These are phyloP conservation scores for Corchorus olitorius DNA, from an alignment of 345 rosid species.

Conservation along the genomic window DNA sequence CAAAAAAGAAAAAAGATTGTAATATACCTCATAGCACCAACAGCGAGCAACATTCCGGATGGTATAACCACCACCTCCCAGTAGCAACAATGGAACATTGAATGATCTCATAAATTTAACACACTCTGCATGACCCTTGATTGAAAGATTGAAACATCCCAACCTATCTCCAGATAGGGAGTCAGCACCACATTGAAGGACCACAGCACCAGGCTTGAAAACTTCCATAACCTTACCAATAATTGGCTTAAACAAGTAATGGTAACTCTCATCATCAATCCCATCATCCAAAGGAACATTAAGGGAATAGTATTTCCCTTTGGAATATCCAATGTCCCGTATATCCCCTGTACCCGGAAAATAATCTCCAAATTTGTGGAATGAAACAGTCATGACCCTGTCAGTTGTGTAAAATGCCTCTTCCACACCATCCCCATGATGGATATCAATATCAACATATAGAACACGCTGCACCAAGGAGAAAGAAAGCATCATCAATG, in stretches of 20 bases:
- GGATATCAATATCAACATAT: conserved; percentile 71
- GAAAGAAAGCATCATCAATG: conserved; percentile 5
- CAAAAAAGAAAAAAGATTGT: too few species aligned
- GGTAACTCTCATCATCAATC: conserved; percentile 75
- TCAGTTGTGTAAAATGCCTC: conserved; percentile 78
- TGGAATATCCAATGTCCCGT: conserved; percentile 53
- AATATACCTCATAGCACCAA: conserved; percentile 71
- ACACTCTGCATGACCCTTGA: conserved; percentile 86
- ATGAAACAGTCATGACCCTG: conserved; percentile 73
- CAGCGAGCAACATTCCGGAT: conserved; percentile 79
- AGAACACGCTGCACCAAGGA: conserved; percentile 53
- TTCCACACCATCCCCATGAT: conserved; percentile 74
- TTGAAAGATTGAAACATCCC: conserved; percentile 69
- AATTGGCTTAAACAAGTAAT: conserved; percentile 64
- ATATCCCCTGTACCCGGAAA: conserved; percentile 68
- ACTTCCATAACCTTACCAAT: conserved; percentile 68
- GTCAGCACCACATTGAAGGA: conserved; percentile 73
- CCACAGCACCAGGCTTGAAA: conserved; percentile 66
- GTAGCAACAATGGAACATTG: conserved; percentile 62
- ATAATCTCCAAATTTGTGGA: conserved; percentile 74
- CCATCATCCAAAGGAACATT: conserved; percentile 78
- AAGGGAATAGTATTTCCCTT: conserved; percentile 64
- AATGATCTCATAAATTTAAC: conserved; percentile 74
- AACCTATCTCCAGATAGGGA: conserved; percentile 73
- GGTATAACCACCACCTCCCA: conserved; percentile 82